These are phyloP conservation scores for Geotrichum candidum DNA, from an alignment of 1,139 yeast genomes.

Conservation along the genomic window DNA sequence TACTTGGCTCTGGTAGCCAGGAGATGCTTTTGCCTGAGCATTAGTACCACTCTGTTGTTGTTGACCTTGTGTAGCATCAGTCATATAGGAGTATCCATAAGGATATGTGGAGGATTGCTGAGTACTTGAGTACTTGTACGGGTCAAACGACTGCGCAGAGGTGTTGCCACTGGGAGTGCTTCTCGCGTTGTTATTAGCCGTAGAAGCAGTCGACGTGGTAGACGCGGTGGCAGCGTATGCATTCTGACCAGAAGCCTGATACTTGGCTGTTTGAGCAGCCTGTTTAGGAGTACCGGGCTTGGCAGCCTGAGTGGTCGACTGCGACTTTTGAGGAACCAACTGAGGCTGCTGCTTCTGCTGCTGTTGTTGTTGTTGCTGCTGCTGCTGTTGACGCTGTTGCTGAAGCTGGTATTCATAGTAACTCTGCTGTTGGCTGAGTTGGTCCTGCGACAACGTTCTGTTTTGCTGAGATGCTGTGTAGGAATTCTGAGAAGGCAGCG, in stretches of 20 bases:
- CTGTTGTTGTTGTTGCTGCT: slow-evolving; percentile 9
- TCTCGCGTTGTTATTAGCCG: not conserved
- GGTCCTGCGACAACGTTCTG: not conserved
- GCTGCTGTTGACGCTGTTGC: slow-evolving; percentile 2
- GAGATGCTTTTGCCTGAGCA: not conserved
- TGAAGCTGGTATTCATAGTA: not conserved
- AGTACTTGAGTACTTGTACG: not conserved
- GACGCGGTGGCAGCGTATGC: not conserved
- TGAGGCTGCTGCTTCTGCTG: slow-evolving; percentile 2
- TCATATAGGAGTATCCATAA: not conserved
- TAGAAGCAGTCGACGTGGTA: not conserved
- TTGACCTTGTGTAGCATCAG: not conserved
- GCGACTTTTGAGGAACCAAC: slow-evolving; percentile 1
- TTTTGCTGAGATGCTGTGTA: not conserved
- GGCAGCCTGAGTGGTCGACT: not conserved
- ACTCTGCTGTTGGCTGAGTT: not conserved
- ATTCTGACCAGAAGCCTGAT: not conserved
- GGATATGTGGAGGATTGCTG: not conserved
- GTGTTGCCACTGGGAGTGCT: not conserved
- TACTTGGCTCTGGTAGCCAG: not conserved
- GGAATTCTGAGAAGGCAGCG: slow-evolving; percentile 9
- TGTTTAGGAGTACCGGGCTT: not conserved
- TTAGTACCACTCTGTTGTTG: not conserved
- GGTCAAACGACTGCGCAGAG: not conserved
- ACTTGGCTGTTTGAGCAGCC: not conserved